Percentiles rank a stretch among this genome's conserved stretches.
Conservation (phyloP, 2,329 filamentous ascomycete genomes). For the Ophiocordyceps unilateralis region DNA sequence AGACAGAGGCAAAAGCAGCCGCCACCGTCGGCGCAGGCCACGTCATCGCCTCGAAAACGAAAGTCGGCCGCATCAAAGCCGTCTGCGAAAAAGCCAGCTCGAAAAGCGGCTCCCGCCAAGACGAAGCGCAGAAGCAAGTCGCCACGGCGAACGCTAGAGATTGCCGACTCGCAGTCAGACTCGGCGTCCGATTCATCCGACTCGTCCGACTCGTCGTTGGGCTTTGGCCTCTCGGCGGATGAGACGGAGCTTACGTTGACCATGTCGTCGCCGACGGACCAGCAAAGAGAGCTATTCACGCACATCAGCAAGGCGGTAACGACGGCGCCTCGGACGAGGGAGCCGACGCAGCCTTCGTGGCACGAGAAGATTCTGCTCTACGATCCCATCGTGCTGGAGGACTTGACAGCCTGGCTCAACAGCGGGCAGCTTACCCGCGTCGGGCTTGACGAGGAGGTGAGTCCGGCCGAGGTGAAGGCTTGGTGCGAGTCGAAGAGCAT, state of each 20-base stretch:
- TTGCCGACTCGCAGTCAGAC: conserved; percentile 33
- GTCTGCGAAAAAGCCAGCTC: neutral
- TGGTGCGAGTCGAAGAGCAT: conserved; percentile 85
- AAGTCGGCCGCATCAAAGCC: conserved; percentile 8
- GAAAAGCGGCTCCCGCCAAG: neutral
- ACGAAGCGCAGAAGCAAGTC: neutral
- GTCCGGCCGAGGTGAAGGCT: conserved; percentile 51
- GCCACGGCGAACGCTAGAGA: conserved; percentile 18
- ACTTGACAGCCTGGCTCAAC: conserved; percentile 72
- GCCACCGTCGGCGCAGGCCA: conserved; percentile 16
- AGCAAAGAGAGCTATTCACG: conserved; percentile 28
- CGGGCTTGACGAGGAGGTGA: conserved; percentile 49
- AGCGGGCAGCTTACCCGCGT: conserved; percentile 44
- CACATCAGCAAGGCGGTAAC: conserved; percentile 38
- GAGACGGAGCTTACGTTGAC: conserved; percentile 29
- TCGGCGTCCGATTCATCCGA: conserved; percentile 9
- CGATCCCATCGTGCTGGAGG: conserved; percentile 77
- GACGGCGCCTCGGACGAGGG: conserved; percentile 28
- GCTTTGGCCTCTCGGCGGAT: conserved; percentile 25
- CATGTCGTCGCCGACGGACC: conserved; percentile 17
- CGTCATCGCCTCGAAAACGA: conserved; percentile 14
- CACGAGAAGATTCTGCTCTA: conserved; percentile 89
- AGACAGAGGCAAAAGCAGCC: conserved; percentile 17
- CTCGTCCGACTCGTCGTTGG: conserved; percentile 21
- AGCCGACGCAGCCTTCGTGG: conserved; percentile 48